Evolutionary conservation across 441 rosid species (phyloP).

Genomic region (Arabidopsis lyrata): DNA sequence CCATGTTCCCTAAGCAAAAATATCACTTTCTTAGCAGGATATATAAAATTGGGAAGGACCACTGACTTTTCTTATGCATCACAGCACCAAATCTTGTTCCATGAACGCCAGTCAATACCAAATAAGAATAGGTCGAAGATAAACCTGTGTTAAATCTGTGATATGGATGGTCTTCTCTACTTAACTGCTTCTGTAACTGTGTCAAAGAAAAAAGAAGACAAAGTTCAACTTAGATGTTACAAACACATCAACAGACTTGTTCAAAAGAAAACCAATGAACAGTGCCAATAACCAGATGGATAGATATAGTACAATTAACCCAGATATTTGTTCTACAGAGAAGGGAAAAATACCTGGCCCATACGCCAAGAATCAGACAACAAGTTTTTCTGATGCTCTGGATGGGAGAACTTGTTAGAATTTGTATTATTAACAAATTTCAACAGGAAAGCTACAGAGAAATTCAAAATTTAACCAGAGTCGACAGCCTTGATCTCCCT

Average conservation of each 20-base stretch:
- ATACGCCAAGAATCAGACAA: slow-evolving; percentile 87
- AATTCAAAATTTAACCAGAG: slow-evolving; percentile 65
- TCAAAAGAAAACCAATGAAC: neutral
- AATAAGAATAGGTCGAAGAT: neutral
- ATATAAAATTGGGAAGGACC: slow-evolving; percentile 19
- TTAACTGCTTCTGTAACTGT: slow-evolving; percentile 84
- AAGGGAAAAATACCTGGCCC: slow-evolving; percentile 60
- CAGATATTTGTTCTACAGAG: neutral
- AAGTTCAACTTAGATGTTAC: slow-evolving; percentile 5
- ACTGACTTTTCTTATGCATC: slow-evolving; percentile 15
- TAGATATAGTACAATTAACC: neutral
- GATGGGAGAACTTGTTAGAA: slow-evolving; percentile 26
- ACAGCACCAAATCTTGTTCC: slow-evolving; percentile 2
- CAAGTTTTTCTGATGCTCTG: slow-evolving; percentile 93
- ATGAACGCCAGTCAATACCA: neutral
- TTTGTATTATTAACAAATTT: neutral
- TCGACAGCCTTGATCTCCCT: slow-evolving; percentile 94
- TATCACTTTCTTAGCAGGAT: slow-evolving; percentile 30
- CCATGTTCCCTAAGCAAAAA: slow-evolving; percentile 72
- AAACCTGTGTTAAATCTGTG: slow-evolving; percentile 90
- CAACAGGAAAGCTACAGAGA: slow-evolving; percentile 2
- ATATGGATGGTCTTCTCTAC: slow-evolving; percentile 75
- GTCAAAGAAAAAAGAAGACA: slow-evolving; percentile 11
- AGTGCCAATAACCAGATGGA: neutral
- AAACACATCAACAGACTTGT: slow-evolving; percentile 8